phyloP scores from a whole-genome alignment of 805 yeast genomes.

The Sugiyamaella qingdaonensis region DNA sequence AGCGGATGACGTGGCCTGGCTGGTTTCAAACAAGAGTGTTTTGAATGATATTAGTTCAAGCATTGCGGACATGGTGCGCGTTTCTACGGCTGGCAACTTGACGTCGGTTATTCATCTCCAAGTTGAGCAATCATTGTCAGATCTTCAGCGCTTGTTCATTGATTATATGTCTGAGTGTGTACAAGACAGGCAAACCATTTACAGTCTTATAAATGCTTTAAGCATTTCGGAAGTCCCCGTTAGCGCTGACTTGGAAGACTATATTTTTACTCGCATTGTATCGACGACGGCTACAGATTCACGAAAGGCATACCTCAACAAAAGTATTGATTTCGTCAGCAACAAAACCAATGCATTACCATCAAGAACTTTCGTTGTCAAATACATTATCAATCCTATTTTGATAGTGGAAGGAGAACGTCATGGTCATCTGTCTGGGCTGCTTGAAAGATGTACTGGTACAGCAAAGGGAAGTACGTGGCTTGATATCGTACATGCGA shows the following conservation, averaged over 20 bases:
- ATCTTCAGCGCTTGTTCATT: slow-evolving; percentile 51
- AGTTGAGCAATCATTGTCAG: slow-evolving; percentile 62
- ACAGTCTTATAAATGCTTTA: slow-evolving; percentile 42
- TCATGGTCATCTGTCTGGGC: slow-evolving; percentile 44
- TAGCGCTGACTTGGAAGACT: slow-evolving; percentile 50
- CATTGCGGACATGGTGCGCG: slow-evolving; percentile 41
- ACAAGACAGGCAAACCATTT: slow-evolving; percentile 27
- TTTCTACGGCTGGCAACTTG: slow-evolving; percentile 41
- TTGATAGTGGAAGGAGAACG: slow-evolving; percentile 57
- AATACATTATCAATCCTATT: slow-evolving; percentile 60
- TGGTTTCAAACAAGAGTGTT: slow-evolving; percentile 42
- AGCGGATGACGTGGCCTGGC: slow-evolving; percentile 51
- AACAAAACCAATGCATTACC: slow-evolving; percentile 42
- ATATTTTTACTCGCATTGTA: slow-evolving; percentile 54
- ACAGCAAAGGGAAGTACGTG: slow-evolving; percentile 40
- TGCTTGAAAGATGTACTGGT: slow-evolving; percentile 38
- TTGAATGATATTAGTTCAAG: slow-evolving; percentile 42
- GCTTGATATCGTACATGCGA: slow-evolving; percentile 57
- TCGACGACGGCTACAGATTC: slow-evolving; percentile 42
- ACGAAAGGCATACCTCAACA: slow-evolving; percentile 49
- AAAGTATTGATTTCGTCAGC: slow-evolving; percentile 48
- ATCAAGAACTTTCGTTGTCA: slow-evolving; percentile 59
- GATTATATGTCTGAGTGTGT: slow-evolving; percentile 32
- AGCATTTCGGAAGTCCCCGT: slow-evolving; percentile 41
- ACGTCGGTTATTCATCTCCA: slow-evolving; percentile 64